A percentile compares a stretch with the other conserved stretches of the same genome.
Conservation (phyloP, 2,329 filamentous ascomycete genomes). For the Pseudogymnoascus sp. region DNA sequence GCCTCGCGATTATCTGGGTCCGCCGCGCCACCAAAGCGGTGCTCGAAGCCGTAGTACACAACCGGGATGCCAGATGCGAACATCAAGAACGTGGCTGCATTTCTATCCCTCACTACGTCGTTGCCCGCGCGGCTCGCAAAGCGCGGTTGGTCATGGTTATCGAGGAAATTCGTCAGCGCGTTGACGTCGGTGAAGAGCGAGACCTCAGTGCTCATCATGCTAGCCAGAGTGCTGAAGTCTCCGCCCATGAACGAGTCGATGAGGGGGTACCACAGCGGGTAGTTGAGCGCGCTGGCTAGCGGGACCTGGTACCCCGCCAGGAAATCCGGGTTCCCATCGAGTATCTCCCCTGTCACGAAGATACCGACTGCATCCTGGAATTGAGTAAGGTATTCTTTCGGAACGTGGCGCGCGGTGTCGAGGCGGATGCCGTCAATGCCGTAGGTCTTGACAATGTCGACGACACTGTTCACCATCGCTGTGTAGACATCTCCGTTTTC, state of each 20-base stretch:
- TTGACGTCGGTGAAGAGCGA: not conserved
- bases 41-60: constrained; percentile 46
- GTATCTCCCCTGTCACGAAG: constrained; percentile 56
- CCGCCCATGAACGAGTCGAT: constrained; percentile 29
- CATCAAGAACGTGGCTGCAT: constrained; percentile 40
- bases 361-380: constrained; percentile 49
- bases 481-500: constrained; percentile 34
- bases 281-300: constrained; percentile 13
- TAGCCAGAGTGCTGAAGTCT: not conserved
- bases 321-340: constrained; percentile 45
- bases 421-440: constrained; percentile 41
- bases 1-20: constrained; percentile 38
- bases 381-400: constrained; percentile 44
- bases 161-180: constrained; percentile 32
- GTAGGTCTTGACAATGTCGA: constrained; percentile 36
- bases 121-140: constrained; percentile 25
- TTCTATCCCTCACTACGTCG: constrained; percentile 31
- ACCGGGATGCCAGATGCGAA: constrained; percentile 44
- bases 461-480: constrained; percentile 35
- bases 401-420: constrained; percentile 40
- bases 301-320: constrained; percentile 42
- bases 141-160: constrained; percentile 38
- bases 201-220: constrained; percentile 26
- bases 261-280: constrained; percentile 33
- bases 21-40: constrained; percentile 34